Evolutionary conservation across 805 yeast genomes (phyloP).

Genomic region (Starmerella sirachaensis): DNA sequence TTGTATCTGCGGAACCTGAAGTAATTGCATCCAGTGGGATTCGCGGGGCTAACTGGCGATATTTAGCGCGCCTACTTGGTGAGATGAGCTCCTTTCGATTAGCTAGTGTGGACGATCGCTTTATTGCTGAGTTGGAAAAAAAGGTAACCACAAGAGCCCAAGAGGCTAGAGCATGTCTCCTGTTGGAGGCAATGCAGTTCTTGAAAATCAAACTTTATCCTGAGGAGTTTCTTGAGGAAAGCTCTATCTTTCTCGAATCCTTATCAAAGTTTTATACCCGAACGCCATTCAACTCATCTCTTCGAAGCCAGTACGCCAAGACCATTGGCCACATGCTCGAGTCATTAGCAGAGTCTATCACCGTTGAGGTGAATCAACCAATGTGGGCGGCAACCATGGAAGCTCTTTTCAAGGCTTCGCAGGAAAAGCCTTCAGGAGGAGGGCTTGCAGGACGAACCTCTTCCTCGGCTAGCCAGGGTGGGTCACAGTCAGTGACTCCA

Average conservation of each 20-base stretch:
- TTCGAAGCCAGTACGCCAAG: slow-evolving; percentile 72
- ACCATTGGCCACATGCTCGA: slow-evolving; percentile 62
- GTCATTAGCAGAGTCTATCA: slow-evolving; percentile 71
- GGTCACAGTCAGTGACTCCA: slow-evolving; percentile 4
- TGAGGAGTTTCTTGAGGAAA: slow-evolving; percentile 78
- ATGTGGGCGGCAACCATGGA: slow-evolving; percentile 79
- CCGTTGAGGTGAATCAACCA: slow-evolving; percentile 95
- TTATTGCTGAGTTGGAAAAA: slow-evolving; percentile 84
- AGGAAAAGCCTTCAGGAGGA: slow-evolving; percentile 4
- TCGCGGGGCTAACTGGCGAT: slow-evolving; percentile 85
- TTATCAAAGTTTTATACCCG: slow-evolving; percentile 68
- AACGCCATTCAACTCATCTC: slow-evolving; percentile 44
- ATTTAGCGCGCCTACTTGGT: slow-evolving; percentile 79
- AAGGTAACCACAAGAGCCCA: slow-evolving; percentile 43
- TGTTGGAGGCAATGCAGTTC: slow-evolving; percentile 87
- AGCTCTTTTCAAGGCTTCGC: slow-evolving; percentile 35
- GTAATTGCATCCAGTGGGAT: slow-evolving; percentile 55
- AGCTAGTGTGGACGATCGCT: slow-evolving; percentile 79
- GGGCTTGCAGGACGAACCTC: slow-evolving; percentile 11
- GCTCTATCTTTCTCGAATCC: slow-evolving; percentile 80
- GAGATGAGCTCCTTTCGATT: slow-evolving; percentile 79
- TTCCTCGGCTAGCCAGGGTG: slow-evolving; percentile 1
- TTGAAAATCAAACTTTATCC: slow-evolving; percentile 72
- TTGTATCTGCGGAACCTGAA: slow-evolving; percentile 75
- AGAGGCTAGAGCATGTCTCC: slow-evolving; percentile 54